Evolutionary conservation across 208 protist species (phyloP).

Genomic region (Tritrichomonas foetus): DNA sequence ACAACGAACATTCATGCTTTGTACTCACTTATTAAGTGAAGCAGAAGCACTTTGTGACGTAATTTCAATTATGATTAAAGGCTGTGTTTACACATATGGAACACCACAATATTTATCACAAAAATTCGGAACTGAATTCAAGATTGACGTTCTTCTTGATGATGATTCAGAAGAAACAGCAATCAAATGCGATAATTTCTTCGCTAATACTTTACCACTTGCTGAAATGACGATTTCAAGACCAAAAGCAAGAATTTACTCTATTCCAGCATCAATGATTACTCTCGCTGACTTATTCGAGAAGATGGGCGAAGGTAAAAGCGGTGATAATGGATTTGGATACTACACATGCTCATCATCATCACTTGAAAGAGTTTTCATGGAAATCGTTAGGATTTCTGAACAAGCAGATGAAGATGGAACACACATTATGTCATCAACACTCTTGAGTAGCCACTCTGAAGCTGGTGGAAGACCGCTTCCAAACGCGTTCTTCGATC

Average conservation of each 20-base stretch:
- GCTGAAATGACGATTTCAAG: neutral
- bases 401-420: neutral
- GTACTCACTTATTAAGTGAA: slow-evolving; percentile 28
- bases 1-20: neutral
- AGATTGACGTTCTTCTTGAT: neutral
- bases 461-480: too few relatives aligned
- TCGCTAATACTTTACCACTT: neutral
- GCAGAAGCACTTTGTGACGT: neutral
- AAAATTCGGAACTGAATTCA: neutral
- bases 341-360: neutral
- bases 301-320: neutral
- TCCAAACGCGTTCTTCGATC: too few relatives aligned
- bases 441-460: too few relatives aligned
- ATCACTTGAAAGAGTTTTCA: neutral
- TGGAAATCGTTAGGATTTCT: neutral
- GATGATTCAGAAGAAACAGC: neutral
- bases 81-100: neutral
- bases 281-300: neutral
- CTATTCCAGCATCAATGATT: neutral
- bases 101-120: neutral
- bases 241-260: neutral
- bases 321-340: neutral
- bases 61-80: neutral
- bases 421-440: too few relatives aligned
- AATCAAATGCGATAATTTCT: neutral